phyloP scores from a whole-genome alignment of 768 basidiomycete genomes.

The Pulveroboletus sp. region DNA sequence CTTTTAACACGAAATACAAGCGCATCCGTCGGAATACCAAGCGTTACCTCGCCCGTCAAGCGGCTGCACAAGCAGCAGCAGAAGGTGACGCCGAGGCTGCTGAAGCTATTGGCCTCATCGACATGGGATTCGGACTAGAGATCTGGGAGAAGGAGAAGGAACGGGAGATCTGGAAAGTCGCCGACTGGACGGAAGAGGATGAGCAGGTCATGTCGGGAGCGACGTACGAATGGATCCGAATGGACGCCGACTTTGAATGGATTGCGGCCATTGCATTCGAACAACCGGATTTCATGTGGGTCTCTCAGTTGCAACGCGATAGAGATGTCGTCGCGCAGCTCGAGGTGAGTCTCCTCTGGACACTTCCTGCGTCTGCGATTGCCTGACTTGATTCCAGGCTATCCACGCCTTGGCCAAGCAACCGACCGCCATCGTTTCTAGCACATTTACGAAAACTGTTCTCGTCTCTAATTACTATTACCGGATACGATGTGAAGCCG shows the following conservation, averaged over 20 bases:
- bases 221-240: conserved; percentile 98
- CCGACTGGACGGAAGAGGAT: conserved; percentile 97
- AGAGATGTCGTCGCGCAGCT: conserved; percentile 95
- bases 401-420: conserved; percentile 79
- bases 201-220: conserved; percentile 91
- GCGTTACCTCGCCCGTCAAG: conserved; percentile 90
- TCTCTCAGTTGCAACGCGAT: conserved; percentile 91
- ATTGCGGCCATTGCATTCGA: conserved; percentile 89
- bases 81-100: conserved; percentile 90
- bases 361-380: background rate
- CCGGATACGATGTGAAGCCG: conserved; percentile 93
- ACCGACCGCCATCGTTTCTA: conserved; percentile 82
- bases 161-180: conserved; percentile 92
- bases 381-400: conserved; percentile 56
- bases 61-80: conserved; percentile 88
- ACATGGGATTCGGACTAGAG: conserved; percentile 89
- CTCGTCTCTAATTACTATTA: conserved; percentile 95
- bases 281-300: conserved; percentile 99
- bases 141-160: conserved; percentile 96
- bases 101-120: conserved; percentile 90
- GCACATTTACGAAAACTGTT: conserved; percentile 88
- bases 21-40: conserved; percentile 94
- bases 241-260: conserved; percentile 99
- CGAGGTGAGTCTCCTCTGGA: conserved; percentile 58
- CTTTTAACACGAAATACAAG: conserved; percentile 98